These are phyloP conservation scores for Phaeotremella skinneri DNA, from an alignment of 768 basidiomycete species.

Conservation along the genomic window DNA sequence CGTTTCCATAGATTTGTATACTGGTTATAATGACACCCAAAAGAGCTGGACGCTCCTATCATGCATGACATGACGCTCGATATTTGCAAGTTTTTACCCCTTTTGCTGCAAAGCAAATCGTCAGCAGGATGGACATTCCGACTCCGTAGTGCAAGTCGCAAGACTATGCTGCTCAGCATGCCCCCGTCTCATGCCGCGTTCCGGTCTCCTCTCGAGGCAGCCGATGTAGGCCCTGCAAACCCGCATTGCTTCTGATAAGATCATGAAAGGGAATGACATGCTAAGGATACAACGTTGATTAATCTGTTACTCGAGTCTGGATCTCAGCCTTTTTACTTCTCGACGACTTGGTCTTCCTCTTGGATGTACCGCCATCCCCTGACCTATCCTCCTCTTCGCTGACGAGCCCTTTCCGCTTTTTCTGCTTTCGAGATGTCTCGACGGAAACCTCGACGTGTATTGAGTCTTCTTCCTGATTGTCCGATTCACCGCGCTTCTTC, in stretches of 20 bases:
- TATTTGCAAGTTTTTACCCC: neutral
- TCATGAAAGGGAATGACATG: too few relatives aligned
- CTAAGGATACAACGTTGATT: too few relatives aligned
- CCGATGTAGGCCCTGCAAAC: too few relatives aligned
- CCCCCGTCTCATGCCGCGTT: neutral
- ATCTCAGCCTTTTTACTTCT: too few relatives aligned
- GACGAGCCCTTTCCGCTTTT: neutral
- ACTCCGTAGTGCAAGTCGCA: neutral
- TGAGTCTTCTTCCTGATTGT: constrained; percentile 8
- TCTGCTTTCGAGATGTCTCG: constrained; percentile 2
- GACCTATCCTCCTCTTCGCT: neutral
- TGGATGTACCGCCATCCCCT: constrained; percentile 4
- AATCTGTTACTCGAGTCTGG: too few relatives aligned
- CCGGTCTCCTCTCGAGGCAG: neutral
- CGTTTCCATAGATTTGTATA: neutral
- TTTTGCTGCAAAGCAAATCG: constrained; percentile 2
- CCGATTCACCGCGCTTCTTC: neutral
- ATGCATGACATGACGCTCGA: neutral
- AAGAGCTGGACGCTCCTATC: neutral
- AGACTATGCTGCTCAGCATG: neutral
- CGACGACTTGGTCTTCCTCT: too few relatives aligned
- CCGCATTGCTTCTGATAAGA: too few relatives aligned
- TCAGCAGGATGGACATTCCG: too few relatives aligned
- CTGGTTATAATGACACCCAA: neutral
- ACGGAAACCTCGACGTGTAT: constrained; percentile 9